Evolutionary conservation across 495 filamentous ascomycete genomes (phyloP).

Genomic region (Xylaria grammica): DNA sequence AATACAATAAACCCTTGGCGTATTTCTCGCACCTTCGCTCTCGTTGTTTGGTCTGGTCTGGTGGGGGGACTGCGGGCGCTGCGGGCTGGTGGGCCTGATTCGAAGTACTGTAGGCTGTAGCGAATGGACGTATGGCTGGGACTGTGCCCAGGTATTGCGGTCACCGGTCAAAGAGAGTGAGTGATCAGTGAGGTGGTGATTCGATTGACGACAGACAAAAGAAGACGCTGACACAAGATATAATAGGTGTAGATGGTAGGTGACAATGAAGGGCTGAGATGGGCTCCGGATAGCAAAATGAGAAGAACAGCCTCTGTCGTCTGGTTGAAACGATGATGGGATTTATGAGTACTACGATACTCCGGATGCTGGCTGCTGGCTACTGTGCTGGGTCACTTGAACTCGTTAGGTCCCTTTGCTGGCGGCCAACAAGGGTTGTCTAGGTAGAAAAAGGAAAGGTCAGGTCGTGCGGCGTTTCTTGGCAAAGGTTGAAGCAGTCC

Average conservation of each 20-base stretch:
- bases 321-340: no score
- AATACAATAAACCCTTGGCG: neutral
- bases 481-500: neutral
- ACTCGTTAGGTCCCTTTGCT: neutral
- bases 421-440: conserved; percentile 2
- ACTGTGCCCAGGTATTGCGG: conserved; percentile 8
- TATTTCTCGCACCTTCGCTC: conserved; percentile 25
- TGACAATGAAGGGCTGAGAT: neutral
- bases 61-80: conserved; percentile 33
- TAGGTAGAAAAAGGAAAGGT: conserved; percentile 12
- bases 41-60: conserved; percentile 29
- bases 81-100: conserved; percentile 28
- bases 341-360: neutral
- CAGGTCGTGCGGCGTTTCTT: neutral
- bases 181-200: no score
- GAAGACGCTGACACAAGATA: neutral
- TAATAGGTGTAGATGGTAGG: neutral
- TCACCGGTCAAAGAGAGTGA: no score
- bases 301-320: no score
- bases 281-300: no score
- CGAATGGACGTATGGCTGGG: conserved; percentile 30
- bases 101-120: conserved; percentile 3
- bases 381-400: conserved; percentile 15
- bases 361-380: conserved; percentile 6
- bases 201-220: neutral